phyloP scores from a whole-genome alignment of 768 basidiomycete species.

The Boletus vinaceobasis region DNA sequence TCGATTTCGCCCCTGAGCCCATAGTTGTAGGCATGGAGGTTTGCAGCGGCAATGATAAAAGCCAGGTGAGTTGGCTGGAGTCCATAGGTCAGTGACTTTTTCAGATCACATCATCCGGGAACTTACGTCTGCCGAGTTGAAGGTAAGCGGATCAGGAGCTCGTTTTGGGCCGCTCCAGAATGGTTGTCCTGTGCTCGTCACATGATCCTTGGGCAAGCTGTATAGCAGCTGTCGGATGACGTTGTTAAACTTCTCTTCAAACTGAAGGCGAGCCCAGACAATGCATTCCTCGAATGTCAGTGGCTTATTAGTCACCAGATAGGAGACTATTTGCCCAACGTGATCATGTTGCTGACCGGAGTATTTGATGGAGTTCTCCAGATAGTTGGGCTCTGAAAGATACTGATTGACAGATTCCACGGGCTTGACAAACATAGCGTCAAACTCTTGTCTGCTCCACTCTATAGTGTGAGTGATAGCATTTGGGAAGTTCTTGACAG shows the following conservation, averaged over 20 bases:
- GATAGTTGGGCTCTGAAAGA: conserved; percentile 92
- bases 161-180: conserved; percentile 99
- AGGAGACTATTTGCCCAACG: conserved; percentile 82
- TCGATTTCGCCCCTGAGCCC: conserved; percentile 90
- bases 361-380: conserved; percentile 87
- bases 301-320: conserved; percentile 88
- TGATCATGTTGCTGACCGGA: conserved; percentile 91
- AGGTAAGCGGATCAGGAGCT: conserved; percentile 86
- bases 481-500: conserved; percentile 98
- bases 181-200: conserved; percentile 88
- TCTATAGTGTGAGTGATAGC: conserved; percentile 97
- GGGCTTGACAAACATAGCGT: conserved; percentile 90
- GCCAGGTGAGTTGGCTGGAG: conserved; percentile 76
- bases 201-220: conserved; percentile 92
- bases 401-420: conserved; percentile 93
- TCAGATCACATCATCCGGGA: background rate
- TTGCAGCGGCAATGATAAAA: conserved; percentile 91
- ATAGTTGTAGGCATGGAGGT: conserved; percentile 97
- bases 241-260: conserved; percentile 91
- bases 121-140: conserved; percentile 84
- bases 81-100: conserved; percentile 9
- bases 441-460: conserved; percentile 95
- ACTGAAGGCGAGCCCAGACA: conserved; percentile 92
- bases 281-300: conserved; percentile 97
- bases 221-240: conserved; percentile 89